phyloP scores from a whole-genome alignment of 352 stramenopile genomes.

The Phytophthora pluvialis region DNA sequence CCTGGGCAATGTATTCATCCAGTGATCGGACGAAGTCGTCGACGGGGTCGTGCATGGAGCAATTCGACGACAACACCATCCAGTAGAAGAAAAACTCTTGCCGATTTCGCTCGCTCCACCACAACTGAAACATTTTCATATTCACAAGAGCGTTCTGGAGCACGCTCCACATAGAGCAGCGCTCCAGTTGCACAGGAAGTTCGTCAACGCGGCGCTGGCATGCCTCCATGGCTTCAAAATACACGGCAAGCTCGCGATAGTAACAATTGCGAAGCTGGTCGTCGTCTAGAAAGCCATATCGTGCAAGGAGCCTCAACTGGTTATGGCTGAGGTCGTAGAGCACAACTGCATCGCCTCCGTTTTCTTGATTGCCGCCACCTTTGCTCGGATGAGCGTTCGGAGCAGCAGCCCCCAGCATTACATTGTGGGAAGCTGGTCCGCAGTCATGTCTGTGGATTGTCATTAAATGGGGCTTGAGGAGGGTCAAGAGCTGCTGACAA shows the following conservation, averaged over 20 bases:
- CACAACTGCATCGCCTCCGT: slow-evolving; percentile 39
- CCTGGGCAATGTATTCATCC: slow-evolving; percentile 74
- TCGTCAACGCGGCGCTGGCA: slow-evolving; percentile 83
- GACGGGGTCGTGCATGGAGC: slow-evolving; percentile 73
- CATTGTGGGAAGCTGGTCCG: slow-evolving; percentile 6
- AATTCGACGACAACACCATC: slow-evolving; percentile 69
- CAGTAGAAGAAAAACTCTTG: slow-evolving; percentile 86
- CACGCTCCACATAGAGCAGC: slow-evolving; percentile 68
- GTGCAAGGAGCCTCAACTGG: slow-evolving; percentile 67
- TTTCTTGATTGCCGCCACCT: slow-evolving; percentile 26
- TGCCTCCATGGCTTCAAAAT: slow-evolving; percentile 74
- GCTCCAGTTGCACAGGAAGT: slow-evolving; percentile 80
- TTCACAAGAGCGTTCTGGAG: slow-evolving; percentile 78
- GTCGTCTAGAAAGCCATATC: slow-evolving; percentile 76
- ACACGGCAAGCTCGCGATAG: slow-evolving; percentile 74
- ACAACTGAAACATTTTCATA: slow-evolving; percentile 89
- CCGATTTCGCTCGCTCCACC: slow-evolving; percentile 82
- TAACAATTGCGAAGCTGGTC: slow-evolving; percentile 72
- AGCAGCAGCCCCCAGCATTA: not conserved
- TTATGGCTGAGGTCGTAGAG: slow-evolving; percentile 85
- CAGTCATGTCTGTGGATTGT: slow-evolving; percentile 70
- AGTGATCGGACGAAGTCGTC: slow-evolving; percentile 83
- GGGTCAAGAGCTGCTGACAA: slow-evolving; percentile 47
- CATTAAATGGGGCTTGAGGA: slow-evolving; percentile 77
- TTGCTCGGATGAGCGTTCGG: slow-evolving; percentile 14